Percentiles rank a stretch among this genome's conserved stretches.
phyloP scores from a whole-genome alignment of 1,139 yeast genomes.

The Lodderomyces margitis region DNA sequence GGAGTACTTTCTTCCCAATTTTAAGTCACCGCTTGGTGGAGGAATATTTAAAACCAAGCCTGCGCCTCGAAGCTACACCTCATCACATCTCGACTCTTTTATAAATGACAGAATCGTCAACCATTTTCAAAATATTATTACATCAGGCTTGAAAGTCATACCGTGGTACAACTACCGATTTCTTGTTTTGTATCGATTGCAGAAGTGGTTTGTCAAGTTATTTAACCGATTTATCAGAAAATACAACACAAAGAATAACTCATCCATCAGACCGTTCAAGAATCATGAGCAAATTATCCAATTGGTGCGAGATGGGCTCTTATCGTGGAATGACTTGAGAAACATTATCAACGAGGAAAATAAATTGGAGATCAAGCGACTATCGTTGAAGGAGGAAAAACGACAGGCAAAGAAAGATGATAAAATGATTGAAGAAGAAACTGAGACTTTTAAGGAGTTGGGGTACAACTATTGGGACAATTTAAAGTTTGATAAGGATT shows the following conservation, averaged over 20 bases:
- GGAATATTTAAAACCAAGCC: slow-evolving; percentile 7
- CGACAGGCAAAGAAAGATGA: slow-evolving; percentile 9
- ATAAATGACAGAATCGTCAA: slow-evolving; percentile 12
- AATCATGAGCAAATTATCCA: slow-evolving; percentile 26
- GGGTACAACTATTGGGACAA: slow-evolving; percentile 41
- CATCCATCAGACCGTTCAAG: slow-evolving; percentile 21
- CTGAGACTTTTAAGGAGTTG: slow-evolving; percentile 21
- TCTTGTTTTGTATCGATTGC: slow-evolving; percentile 29
- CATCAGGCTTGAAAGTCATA: slow-evolving; percentile 14
- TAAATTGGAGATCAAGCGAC: slow-evolving; percentile 21
- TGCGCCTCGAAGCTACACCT: slow-evolving; percentile 6
- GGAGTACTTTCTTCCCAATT: background rate
- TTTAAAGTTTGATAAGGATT: slow-evolving; percentile 24
- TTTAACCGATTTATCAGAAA: slow-evolving; percentile 36
- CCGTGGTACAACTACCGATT: slow-evolving; percentile 26
- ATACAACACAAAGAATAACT: slow-evolving; percentile 24
- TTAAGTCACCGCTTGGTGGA: slow-evolving; percentile 7
- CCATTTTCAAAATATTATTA: slow-evolving; percentile 9
- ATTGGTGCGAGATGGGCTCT: slow-evolving; percentile 20
- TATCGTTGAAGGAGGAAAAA: slow-evolving; percentile 16
- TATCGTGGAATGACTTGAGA: slow-evolving; percentile 25
- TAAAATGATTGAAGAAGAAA: slow-evolving; percentile 18
- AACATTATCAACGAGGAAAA: slow-evolving; percentile 29
- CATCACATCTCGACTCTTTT: slow-evolving; percentile 11
- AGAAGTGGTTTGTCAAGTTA: slow-evolving; percentile 37